Evolutionary conservation across 352 stramenopile species (phyloP).

Genomic region (Phytopythium ostracodes): DNA sequence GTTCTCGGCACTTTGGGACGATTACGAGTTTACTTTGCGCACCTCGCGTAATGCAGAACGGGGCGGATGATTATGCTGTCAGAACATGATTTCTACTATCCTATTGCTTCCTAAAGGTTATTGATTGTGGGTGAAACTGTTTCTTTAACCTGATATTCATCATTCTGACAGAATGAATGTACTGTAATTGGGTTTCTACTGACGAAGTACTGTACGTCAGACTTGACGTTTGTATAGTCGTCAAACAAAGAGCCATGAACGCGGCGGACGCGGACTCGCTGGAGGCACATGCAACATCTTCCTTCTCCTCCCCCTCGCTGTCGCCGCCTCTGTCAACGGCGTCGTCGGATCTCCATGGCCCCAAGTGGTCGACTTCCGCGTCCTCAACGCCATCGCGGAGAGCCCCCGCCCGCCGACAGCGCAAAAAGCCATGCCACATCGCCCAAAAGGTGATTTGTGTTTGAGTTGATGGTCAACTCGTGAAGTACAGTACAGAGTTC

Average conservation of each 20-base stretch:
- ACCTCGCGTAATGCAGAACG: no score
- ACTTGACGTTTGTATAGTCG: no score
- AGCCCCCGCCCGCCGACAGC: background rate
- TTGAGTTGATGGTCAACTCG: no score
- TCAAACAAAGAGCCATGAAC: no score
- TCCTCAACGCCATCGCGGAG: background rate
- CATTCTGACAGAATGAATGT: background rate
- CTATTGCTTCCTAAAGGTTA: background rate
- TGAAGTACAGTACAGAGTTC: no score
- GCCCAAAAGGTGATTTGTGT: constrained; percentile 4
- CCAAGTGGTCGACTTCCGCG: background rate
- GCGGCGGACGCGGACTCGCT: constrained; percentile 9
- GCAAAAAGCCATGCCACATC: constrained; percentile 9
- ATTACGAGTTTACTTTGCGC: background rate
- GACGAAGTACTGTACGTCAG: no score
- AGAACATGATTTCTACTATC: no score
- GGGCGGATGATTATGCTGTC: background rate
- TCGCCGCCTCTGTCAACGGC: background rate
- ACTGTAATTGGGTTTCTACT: no score
- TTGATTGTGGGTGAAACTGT: background rate
- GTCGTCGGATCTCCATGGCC: background rate
- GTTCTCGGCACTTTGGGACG: background rate
- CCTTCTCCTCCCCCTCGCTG: constrained; percentile 8
- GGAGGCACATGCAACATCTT: constrained; percentile 12
- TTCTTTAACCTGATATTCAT: no score